Conservation (phyloP, 2,329 filamentous ascomycete species). For the Annulohypoxylon truncatum region DNA sequence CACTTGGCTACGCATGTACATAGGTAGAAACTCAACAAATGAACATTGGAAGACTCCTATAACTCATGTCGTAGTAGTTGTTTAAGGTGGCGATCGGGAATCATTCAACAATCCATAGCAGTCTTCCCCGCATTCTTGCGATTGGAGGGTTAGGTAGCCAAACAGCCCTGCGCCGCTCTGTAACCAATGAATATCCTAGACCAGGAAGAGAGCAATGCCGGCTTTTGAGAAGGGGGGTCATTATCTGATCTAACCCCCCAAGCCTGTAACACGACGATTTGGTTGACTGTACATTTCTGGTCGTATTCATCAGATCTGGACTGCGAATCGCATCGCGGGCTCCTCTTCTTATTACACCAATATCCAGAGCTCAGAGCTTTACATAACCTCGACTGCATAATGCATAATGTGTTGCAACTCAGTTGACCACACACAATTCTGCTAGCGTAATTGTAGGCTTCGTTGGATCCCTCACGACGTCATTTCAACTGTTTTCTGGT, state of each 20-base stretch:
- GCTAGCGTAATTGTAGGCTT: not conserved
- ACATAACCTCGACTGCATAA: not conserved
- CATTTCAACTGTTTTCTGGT: conserved; percentile 14
- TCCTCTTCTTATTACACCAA: conserved; percentile 4
- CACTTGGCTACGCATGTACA: not conserved
- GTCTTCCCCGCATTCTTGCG: conserved; percentile 21
- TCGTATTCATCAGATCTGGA: conserved; percentile 18
- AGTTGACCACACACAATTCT: conserved; percentile 7
- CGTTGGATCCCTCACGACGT: conserved; percentile 10
- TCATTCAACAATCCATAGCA: not conserved
- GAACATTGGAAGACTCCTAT: not conserved
- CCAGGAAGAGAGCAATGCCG: conserved; percentile 20
- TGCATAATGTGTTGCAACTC: conserved; percentile 16
- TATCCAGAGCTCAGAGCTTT: not conserved
- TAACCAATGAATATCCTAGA: conserved; percentile 25
- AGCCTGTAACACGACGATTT: conserved; percentile 5
- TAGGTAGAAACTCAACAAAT: not conserved
- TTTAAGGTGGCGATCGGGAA: not conserved
- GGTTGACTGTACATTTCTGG: conserved; percentile 24
- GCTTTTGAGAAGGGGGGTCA: conserved; percentile 4
- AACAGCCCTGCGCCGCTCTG: not conserved
- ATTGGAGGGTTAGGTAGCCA: not conserved
- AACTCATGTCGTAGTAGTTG: not conserved
- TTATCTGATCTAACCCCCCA: conserved; percentile 19
- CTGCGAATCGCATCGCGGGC: not conserved